A percentile compares a stretch with the other conserved stretches of the same genome.
phyloP scores from a whole-genome alignment of 2,329 filamentous ascomycete genomes.

The Phyllosticta capitalensis region DNA sequence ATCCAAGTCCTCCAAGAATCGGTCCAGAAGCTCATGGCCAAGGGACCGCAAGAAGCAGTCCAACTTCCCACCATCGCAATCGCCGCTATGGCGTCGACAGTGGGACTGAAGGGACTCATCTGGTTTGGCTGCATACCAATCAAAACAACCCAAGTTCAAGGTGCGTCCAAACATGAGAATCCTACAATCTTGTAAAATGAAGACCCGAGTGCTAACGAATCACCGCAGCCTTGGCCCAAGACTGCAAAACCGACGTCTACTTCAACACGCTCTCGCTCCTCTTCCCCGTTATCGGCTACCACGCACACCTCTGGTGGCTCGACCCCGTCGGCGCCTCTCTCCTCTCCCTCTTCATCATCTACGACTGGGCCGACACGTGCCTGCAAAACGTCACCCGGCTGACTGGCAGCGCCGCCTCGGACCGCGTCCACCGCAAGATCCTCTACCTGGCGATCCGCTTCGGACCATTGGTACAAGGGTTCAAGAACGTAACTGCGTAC shows the following conservation, averaged over 20 bases:
- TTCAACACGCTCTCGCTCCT: constrained; percentile 56
- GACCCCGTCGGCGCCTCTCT: constrained; percentile 54
- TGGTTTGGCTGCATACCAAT: constrained; percentile 50
- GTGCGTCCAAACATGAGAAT: constrained; percentile 41
- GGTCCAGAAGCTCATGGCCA: constrained; percentile 46
- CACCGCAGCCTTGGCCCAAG: constrained; percentile 16
- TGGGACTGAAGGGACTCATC: constrained; percentile 51
- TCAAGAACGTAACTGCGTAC: constrained; percentile 48
- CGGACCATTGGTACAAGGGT: constrained; percentile 43
- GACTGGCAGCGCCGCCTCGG: constrained; percentile 47
- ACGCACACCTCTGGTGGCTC: constrained; percentile 55
- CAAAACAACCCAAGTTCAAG: constrained; percentile 56
- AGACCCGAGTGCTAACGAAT: not conserved
- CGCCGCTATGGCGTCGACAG: constrained; percentile 47
- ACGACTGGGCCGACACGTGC: constrained; percentile 56
- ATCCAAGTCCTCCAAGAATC: constrained; percentile 52
- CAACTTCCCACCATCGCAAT: constrained; percentile 45
- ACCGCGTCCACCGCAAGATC: constrained; percentile 45
- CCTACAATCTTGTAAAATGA: not conserved
- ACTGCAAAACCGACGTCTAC: constrained; percentile 55
- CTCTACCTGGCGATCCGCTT: constrained; percentile 52
- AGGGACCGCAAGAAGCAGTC: constrained; percentile 39
- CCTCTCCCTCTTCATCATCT: constrained; percentile 58
- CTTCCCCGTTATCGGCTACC: constrained; percentile 52
- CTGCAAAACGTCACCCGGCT: constrained; percentile 50